Percentiles rank a stretch among this genome's conserved stretches.
phyloP scores from a whole-genome alignment of 306 rosid genomes.

The Hylodesmum podocarpum region DNA sequence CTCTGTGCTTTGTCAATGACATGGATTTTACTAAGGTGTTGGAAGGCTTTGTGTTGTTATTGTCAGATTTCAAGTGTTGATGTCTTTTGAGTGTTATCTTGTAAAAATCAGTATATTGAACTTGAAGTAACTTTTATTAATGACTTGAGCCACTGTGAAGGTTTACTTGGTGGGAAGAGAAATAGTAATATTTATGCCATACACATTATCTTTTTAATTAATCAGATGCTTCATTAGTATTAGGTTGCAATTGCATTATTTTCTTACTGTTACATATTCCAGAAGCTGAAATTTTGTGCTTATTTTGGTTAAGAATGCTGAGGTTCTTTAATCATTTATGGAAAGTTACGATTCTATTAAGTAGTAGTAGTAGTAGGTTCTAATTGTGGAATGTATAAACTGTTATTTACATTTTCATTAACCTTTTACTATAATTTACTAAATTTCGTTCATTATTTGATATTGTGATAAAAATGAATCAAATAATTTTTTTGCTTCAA shows the following conservation, averaged over 20 bases:
- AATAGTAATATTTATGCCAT: background rate
- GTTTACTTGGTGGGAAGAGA: background rate
- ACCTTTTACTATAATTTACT: background rate
- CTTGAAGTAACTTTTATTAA: constrained; percentile 3
- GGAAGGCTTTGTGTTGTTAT: constrained; percentile 20
- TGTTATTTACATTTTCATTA: background rate
- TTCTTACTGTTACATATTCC: background rate
- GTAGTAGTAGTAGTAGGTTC: background rate
- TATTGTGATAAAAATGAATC: background rate
- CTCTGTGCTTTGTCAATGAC: constrained; percentile 31
- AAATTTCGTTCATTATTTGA: background rate
- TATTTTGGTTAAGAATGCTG: background rate
- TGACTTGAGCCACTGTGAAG: background rate
- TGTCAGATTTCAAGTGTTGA: constrained; percentile 19
- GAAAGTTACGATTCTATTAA: background rate
- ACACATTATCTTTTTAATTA: background rate
- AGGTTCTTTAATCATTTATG: background rate
- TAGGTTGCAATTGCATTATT: background rate
- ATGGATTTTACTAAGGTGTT: background rate
- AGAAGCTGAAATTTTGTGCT: background rate
- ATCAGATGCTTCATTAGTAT: background rate
- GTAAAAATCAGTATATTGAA: background rate
- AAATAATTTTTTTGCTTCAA: too few species aligned
- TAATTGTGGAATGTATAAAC: background rate
- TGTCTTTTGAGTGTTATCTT: constrained; percentile 9